phyloP scores from a whole-genome alignment of 148 eudicot genomes.

The Arbutus unedo region DNA sequence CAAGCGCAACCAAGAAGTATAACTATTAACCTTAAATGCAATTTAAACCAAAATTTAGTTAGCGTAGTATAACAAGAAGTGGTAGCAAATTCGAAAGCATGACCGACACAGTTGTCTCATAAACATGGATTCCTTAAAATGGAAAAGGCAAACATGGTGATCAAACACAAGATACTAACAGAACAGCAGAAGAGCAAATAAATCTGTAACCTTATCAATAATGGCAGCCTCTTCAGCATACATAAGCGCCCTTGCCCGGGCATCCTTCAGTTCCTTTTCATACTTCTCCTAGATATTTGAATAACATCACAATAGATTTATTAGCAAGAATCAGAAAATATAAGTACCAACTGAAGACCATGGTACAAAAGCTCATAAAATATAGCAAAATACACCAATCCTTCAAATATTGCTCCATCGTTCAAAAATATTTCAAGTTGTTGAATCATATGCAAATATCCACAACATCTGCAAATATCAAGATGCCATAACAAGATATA shows the following conservation, averaged over 20 bases:
- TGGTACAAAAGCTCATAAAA: neutral
- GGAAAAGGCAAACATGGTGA: neutral
- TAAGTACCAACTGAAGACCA: neutral
- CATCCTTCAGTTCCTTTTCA: conserved; percentile 92
- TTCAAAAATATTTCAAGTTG: neutral
- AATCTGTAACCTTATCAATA: conserved; percentile 69
- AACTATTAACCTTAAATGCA: neutral
- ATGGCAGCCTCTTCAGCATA: conserved; percentile 95
- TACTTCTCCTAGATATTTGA: conserved; percentile 60
- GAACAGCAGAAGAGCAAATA: conserved; percentile 11
- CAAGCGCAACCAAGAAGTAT: too few relatives aligned
- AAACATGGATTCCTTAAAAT: conserved; percentile 9
- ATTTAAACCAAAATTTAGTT: neutral
- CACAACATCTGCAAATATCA: neutral
- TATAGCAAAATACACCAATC: neutral
- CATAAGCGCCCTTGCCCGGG: conserved; percentile 91
- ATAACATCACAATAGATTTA: neutral
- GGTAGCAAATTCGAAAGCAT: neutral
- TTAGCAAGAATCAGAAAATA: conserved; percentile 4
- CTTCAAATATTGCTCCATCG: neutral
- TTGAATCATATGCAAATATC: neutral
- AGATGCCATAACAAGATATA: neutral
- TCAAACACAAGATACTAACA: conserved; percentile 3
- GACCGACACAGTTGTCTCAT: conserved; percentile 3
- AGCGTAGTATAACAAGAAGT: neutral